Evolutionary conservation across 2,329 filamentous ascomycete genomes (phyloP), one percentile per base, ranked within the genome.

Genomic region (Biscogniauxia sp.): DNA sequence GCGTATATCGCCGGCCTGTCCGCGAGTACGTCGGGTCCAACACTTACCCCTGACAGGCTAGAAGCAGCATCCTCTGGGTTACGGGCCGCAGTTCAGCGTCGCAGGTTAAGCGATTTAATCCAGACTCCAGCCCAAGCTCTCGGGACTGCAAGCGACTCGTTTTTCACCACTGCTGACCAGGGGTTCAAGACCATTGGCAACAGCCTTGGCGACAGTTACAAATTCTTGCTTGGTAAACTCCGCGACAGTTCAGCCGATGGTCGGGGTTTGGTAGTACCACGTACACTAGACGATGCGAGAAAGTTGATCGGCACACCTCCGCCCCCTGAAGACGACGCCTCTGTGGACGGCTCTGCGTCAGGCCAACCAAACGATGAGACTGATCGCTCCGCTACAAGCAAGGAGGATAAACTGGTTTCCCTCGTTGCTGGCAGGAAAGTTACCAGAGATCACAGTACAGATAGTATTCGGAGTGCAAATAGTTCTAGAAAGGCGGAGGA

Each of bases 201-300:
- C 70, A 96, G 92, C 54, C 80, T 98, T 3, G 93, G 94, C 61
- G 93, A 92, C 70, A 97, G 93, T 73, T 96, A 97, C 77, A 95
- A 93, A 62, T 96, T 98, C 73, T 79, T 99, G 23, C 87, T 99
- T 58, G 94, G 94, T 17, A 91, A 93, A 67, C 81, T 97, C 20
- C 92, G 90, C 63, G 93, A 97, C 82, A 87, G 68, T 78, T 86
- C 72, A 74, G 82, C 67, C 69, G 77, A 68, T 68, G 76, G 78
- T 20, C 75, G 76, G 52, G 78, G 83, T 17, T 82, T 87, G 2
- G 77, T 86, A 6, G 82, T 96, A 0, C 95, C 95, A 1, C 94
- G 92, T 70, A 99, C 95, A 1, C 80, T 99, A 0, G 95, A 97
- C 68, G 95, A 99, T 70, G 95, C 94, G 17, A 85, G 93, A 53